Base-by-base conservation (phyloP, 139 green algal species). In the Micractinium sp. region DNA sequence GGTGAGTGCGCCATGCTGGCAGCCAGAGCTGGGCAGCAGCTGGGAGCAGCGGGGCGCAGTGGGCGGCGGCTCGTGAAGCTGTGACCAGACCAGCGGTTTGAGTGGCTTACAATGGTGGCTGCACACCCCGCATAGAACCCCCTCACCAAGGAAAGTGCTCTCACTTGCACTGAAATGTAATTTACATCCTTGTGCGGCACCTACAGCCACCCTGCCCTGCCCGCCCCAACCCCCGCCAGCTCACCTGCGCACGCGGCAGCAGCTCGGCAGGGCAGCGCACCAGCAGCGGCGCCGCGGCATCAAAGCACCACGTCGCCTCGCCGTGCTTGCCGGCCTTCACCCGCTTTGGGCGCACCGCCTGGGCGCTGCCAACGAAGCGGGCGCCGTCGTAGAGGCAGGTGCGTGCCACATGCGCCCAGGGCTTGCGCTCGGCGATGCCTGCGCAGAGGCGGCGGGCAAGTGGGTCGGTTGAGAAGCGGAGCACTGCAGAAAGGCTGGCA, bases 301-400 rank as follows among this genome's bases (percentile, higher is more conserved):
- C 86, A 69, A 85, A 89, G 22, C 23, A 25, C 86, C 86, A 89
- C 3, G 60, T 71, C 2, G 15, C 63, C 36, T 63, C 31, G 15
- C 75, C 75, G 2, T 33, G 33, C 15, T 36, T n/a, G 3, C 60
- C 86, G 0, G 76, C 13, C 61, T 85, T 85, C 19, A 89, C 77
- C 2, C 25, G 22, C 18, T 38, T 27, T 0, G 86, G 86, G 23
- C 33, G 73, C 66, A 88, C 19, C 85, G 60, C 85, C 75, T 77
- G 61, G 33, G 84, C 86, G 27, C 61, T 79, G 18, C 86, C 86
- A 36, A 71, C 61, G 77, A 89, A 89, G 29, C 77, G 76, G 16
- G 60, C 23, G 31, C 86, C 86, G 35, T 89, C 86, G 29, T 81
- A 89, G 13, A 89, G 77, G 77, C 86, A 89, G 20, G 60, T 18